Conservation (phyloP, 2,329 filamentous ascomycete genomes). For the Trichoderma sp. region DNA sequence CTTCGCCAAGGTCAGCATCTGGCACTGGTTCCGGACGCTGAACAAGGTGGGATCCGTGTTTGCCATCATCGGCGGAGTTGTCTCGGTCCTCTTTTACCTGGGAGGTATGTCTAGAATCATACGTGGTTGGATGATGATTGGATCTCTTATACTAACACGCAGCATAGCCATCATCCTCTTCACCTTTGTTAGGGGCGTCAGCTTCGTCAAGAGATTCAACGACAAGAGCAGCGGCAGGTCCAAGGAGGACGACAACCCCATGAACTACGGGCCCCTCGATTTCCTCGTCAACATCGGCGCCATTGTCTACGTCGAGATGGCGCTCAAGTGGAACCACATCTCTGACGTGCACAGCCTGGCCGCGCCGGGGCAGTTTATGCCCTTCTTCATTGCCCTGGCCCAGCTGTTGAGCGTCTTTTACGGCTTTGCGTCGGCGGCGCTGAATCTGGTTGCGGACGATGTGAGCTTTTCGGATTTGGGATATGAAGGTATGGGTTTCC, state of each 20-base stretch:
- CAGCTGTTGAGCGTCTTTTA: conserved; percentile 31
- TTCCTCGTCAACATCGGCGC: conserved; percentile 31
- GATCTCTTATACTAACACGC: not conserved
- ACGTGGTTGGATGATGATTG: too few species aligned
- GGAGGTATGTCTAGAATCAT: conserved; percentile 16
- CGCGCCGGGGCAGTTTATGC: conserved; percentile 33
- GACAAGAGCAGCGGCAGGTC: not conserved
- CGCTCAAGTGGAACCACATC: conserved; percentile 33
- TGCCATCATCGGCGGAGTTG: conserved; percentile 17
- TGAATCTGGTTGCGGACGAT: not conserved
- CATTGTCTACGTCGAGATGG: conserved; percentile 33
- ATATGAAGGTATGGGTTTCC: not conserved
- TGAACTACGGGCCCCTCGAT: conserved; percentile 20
- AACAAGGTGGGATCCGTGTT: conserved; percentile 32
- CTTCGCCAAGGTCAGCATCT: conserved; percentile 35
- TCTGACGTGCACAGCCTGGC: conserved; percentile 28
- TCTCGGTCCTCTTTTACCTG: conserved; percentile 26
- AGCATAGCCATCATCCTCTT: conserved; percentile 18
- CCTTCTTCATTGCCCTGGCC: conserved; percentile 32
- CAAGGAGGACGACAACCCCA: conserved; percentile 8
- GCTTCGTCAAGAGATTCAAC: not conserved
- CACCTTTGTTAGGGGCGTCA: conserved; percentile 2
- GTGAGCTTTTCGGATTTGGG: not conserved
- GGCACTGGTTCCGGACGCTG: conserved; percentile 32
- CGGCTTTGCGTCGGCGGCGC: conserved; percentile 17